A percentile compares a stretch with the other conserved stretches of the same genome.
phyloP scores from a whole-genome alignment of 208 protist genomes.

The Phytomonas sp. region DNA sequence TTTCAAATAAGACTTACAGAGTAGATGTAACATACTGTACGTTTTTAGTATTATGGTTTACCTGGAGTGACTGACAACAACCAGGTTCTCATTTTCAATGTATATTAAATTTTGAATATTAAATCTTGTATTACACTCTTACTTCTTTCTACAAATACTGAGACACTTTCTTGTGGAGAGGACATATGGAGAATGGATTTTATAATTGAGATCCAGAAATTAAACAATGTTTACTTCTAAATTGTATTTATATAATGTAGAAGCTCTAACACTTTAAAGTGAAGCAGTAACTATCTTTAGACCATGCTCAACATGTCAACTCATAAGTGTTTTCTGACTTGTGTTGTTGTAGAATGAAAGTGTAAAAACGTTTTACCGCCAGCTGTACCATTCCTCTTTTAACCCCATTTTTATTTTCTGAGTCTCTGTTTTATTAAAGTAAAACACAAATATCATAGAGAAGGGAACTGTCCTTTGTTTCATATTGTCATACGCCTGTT shows the following conservation, averaged over 20 bases:
- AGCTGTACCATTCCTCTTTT: slow-evolving; percentile 11
- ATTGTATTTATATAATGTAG: neutral
- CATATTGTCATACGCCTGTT: neutral
- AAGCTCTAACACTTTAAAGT: neutral
- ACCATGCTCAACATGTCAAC: neutral
- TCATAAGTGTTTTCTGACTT: neutral
- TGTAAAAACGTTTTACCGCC: neutral
- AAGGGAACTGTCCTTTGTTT: neutral
- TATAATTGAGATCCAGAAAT: slow-evolving; percentile 2
- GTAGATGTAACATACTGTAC: neutral
- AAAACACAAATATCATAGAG: slow-evolving; percentile 12
- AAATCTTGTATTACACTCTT: neutral
- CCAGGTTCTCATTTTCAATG: neutral
- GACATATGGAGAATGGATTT: slow-evolving; percentile 5
- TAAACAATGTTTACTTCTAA: neutral
- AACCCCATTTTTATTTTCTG: slow-evolving; percentile 11
- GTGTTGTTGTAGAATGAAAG: neutral
- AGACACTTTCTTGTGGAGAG: neutral
- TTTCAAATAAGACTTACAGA: slow-evolving; percentile 3
- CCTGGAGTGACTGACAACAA: neutral
- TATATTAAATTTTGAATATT: neutral
- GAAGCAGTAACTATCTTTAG: neutral
- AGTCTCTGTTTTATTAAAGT: slow-evolving; percentile 1
- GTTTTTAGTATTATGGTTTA: neutral
- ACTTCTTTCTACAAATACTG: neutral